These are phyloP conservation scores for Jacaranda mimosifolia DNA, from an alignment of 257 asterid species.

Conservation along the genomic window DNA sequence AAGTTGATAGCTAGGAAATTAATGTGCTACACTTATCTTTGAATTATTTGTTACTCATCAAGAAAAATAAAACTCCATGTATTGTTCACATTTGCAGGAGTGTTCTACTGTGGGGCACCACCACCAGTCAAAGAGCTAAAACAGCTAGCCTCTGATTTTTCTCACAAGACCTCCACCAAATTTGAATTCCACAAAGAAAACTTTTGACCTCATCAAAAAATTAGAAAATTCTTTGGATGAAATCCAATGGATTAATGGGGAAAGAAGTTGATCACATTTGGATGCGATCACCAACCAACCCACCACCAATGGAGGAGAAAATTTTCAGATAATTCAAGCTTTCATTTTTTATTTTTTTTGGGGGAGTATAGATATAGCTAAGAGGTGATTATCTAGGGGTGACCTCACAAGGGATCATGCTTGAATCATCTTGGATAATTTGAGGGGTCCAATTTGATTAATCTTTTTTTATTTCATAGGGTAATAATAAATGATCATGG, in stretches of 20 bases:
- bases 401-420: constrained; percentile 34
- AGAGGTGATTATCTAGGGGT: too few relatives aligned
- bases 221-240: background rate
- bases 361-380: constrained; percentile 35
- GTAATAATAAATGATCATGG: constrained; percentile 30
- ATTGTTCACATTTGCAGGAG: constrained; percentile 62
- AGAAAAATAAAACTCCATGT: background rate
- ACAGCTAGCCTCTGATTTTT: constrained; percentile 73
- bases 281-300: constrained; percentile 40
- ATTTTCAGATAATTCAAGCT: background rate
- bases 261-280: constrained; percentile 22
- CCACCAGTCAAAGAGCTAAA: constrained; percentile 69
- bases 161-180: constrained; percentile 77
- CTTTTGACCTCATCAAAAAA: constrained; percentile 49
- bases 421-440: constrained; percentile 38
- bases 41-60: background rate
- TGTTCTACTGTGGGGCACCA: constrained; percentile 95
- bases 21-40: background rate
- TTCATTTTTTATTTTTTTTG: background rate
- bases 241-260: constrained; percentile 8
- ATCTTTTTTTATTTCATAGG: constrained; percentile 10
- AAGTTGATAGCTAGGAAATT: background rate
- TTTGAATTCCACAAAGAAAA: constrained; percentile 93
- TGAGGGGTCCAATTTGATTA: constrained; percentile 34
- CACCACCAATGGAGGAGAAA: constrained; percentile 29